Conservation (phyloP, 2,329 filamentous ascomycete species). For the Penicillium hesseltinei region DNA sequence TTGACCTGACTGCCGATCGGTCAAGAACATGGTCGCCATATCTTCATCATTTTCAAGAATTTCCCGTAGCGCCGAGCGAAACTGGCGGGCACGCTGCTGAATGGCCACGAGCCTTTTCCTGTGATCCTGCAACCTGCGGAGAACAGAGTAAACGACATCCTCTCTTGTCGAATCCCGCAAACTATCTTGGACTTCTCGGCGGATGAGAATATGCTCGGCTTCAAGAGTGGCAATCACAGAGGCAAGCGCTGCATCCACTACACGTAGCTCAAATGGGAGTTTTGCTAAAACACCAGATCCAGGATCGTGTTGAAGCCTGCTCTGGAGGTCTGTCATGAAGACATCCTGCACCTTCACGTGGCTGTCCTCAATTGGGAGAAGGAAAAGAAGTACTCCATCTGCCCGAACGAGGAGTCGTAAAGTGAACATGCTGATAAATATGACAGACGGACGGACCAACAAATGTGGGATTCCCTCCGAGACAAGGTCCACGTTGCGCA, state of each 20-base stretch:
- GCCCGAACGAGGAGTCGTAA: slow-evolving; percentile 37
- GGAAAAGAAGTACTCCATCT: slow-evolving; percentile 32
- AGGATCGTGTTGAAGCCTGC: slow-evolving; percentile 19
- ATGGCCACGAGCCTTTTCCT: slow-evolving; percentile 27
- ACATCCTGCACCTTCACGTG: slow-evolving; percentile 21
- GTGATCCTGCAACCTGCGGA: slow-evolving; percentile 30
- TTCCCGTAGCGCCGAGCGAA: slow-evolving; percentile 35
- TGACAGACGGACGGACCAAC: slow-evolving; percentile 32
- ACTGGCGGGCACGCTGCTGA: slow-evolving; percentile 35
- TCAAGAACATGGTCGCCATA: slow-evolving; percentile 39
- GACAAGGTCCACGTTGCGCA: slow-evolving; percentile 35
- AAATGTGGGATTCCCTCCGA: slow-evolving; percentile 37
- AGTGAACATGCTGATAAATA: slow-evolving; percentile 38
- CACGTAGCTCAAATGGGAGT: slow-evolving; percentile 36
- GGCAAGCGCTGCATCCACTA: slow-evolving; percentile 36
- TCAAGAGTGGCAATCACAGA: slow-evolving; percentile 36
- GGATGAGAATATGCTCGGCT: slow-evolving; percentile 30
- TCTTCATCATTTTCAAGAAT: slow-evolving; percentile 38
- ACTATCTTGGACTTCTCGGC: slow-evolving; percentile 19
- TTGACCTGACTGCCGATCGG: slow-evolving; percentile 30
- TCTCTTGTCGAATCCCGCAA: slow-evolving; percentile 20
- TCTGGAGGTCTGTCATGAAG: slow-evolving; percentile 29
- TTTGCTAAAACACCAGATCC: slow-evolving; percentile 18
- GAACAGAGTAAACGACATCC: slow-evolving; percentile 19
- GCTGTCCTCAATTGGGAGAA: slow-evolving; percentile 15